Percentiles rank a stretch among this genome's conserved stretches.
phyloP scores from a whole-genome alignment of 1,284 basidiomycete species.

The Earliella scabrosa region DNA sequence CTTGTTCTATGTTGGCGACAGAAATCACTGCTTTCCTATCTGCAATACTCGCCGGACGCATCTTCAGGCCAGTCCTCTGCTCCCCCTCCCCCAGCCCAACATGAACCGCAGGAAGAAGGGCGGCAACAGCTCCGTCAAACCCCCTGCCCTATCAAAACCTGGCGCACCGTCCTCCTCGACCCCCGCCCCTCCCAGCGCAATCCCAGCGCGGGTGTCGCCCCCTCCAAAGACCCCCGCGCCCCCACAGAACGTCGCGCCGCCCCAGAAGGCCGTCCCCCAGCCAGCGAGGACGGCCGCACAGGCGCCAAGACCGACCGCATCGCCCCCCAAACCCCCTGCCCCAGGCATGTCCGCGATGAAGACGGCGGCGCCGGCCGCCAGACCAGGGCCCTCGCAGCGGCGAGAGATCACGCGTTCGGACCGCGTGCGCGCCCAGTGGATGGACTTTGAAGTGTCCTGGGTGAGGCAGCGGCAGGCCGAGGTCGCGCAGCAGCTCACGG shows the following conservation, averaged over 20 bases:
- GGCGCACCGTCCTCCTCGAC: background rate
- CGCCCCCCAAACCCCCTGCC: slow-evolving; percentile 15
- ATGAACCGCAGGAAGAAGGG: slow-evolving; percentile 25
- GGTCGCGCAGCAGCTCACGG: slow-evolving; percentile 12
- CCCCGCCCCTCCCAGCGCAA: background rate
- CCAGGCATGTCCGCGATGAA: slow-evolving; percentile 6
- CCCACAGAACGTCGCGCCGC: slow-evolving; percentile 13
- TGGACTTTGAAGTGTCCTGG: slow-evolving; percentile 18
- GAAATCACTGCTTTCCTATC: slow-evolving; percentile 22
- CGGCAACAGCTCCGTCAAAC: slow-evolving; percentile 15
- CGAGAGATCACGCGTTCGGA: slow-evolving; percentile 17
- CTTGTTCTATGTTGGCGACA: slow-evolving; percentile 26
- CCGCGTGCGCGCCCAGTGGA: slow-evolving; percentile 21
- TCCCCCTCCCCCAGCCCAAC: slow-evolving; percentile 13
- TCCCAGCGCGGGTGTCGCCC: slow-evolving; percentile 18
- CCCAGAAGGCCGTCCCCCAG: slow-evolving; percentile 11
- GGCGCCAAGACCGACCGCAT: slow-evolving; percentile 15
- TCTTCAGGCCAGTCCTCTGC: slow-evolving; percentile 13
- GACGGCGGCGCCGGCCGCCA: slow-evolving; percentile 2
- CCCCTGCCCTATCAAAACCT: slow-evolving; percentile 21
- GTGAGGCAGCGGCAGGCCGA: slow-evolving; percentile 9
- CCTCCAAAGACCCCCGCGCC: slow-evolving; percentile 14
- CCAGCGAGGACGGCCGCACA: slow-evolving; percentile 10
- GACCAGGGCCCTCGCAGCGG: slow-evolving; percentile 7
- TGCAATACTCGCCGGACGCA: slow-evolving; percentile 20